Evolutionary conservation across 2,329 filamentous ascomycete genomes (phyloP).

Genomic region (Penicillium brevicompactum): DNA sequence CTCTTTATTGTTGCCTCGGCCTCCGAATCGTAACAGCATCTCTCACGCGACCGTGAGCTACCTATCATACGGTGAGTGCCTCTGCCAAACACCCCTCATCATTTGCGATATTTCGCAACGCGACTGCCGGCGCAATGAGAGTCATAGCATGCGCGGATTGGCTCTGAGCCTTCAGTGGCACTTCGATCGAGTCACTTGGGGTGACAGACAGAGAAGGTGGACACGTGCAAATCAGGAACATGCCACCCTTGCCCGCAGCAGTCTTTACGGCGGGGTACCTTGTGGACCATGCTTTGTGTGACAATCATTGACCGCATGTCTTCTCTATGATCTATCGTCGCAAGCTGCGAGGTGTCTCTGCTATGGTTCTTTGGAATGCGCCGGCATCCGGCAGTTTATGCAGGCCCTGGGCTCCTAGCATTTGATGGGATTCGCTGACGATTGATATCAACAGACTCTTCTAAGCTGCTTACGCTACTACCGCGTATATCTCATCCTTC

Average conservation of each 20-base stretch:
- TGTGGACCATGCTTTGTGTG: background rate
- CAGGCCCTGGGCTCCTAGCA: background rate
- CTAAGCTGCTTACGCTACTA: background rate
- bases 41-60: background rate
- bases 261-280: background rate
- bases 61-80: slow-evolving; percentile 17
- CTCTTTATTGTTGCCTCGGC: background rate
- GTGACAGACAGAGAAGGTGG: background rate
- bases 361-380: slow-evolving; percentile 8
- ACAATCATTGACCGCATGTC: background rate
- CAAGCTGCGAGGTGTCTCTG: background rate
- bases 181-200: background rate
- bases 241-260: slow-evolving; percentile 1
- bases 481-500: background rate
- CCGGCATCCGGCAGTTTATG: background rate
- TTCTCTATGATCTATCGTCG: background rate
- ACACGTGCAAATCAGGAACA: slow-evolving; percentile 14
- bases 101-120: background rate
- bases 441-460: background rate
- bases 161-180: background rate
- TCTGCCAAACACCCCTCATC: slow-evolving; percentile 15
- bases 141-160: background rate
- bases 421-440: background rate
- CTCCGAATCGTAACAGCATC: background rate
- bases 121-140: background rate